Evolutionary conservation across 164 flowering plant species (phyloP).

Genomic region (Brasenia schreberi): DNA sequence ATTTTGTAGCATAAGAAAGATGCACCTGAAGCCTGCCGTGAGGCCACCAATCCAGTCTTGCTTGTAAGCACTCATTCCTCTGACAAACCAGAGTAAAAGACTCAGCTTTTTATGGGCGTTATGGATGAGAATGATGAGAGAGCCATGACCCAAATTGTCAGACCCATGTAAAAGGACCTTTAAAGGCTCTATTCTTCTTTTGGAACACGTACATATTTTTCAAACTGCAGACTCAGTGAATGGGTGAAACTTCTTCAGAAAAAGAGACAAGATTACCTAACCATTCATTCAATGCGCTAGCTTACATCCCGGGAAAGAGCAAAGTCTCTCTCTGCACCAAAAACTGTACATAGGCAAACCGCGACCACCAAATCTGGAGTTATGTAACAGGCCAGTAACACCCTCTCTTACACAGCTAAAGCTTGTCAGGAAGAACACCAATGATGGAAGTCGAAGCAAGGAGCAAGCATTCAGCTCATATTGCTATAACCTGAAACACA

Average conservation of each 20-base stretch:
- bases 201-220: too few relatives aligned
- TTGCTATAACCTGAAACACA: too few relatives aligned
- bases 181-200: too few relatives aligned
- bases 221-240: background rate
- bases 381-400: background rate
- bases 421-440: background rate
- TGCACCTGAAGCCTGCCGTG: constrained; percentile 85
- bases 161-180: background rate
- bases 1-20: too few relatives aligned
- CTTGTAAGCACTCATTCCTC: constrained; percentile 30
- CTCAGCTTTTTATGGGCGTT: background rate
- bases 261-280: background rate
- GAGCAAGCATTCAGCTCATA: background rate
- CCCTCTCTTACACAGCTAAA: background rate
- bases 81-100: too few relatives aligned
- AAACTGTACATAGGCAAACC: background rate
- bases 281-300: background rate
- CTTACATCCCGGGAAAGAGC: background rate
- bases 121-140: background rate
- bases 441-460: background rate
- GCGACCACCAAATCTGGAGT: background rate
- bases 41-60: constrained; percentile 98
- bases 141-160: background rate
- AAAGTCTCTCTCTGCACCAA: too few relatives aligned
- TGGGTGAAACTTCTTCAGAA: background rate